A percentile compares a stretch with the other conserved stretches of the same genome.
phyloP scores from a whole-genome alignment of 768 basidiomycete species.

The Butyriboletus loyo region DNA sequence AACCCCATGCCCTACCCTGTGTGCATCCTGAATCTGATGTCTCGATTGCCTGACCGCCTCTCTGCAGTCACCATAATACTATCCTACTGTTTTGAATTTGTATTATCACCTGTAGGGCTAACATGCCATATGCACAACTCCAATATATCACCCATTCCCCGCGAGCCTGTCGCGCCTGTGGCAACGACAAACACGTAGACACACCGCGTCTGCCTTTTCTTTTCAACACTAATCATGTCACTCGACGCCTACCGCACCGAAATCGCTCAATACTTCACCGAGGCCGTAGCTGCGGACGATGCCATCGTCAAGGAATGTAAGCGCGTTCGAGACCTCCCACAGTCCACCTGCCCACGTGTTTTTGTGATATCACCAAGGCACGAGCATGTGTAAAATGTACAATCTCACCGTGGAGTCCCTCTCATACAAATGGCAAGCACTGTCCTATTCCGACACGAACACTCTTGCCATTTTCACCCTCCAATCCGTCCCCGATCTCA shows the following conservation, averaged over 20 bases:
- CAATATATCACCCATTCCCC: constrained; percentile 17
- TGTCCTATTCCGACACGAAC: constrained; percentile 26
- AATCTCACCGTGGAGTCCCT: constrained; percentile 50
- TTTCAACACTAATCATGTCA: constrained; percentile 18
- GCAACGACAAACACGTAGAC: constrained; percentile 1
- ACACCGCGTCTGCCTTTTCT: background rate
- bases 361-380: constrained; percentile 40
- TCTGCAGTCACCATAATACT: constrained; percentile 19
- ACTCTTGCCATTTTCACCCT: constrained; percentile 48
- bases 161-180: constrained; percentile 9
- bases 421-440: constrained; percentile 70
- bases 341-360: constrained; percentile 12
- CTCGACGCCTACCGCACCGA: constrained; percentile 17
- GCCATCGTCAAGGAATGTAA: constrained; percentile 54
- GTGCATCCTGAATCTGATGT: constrained; percentile 9
- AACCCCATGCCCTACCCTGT: constrained; percentile 14
- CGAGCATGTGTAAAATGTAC: constrained; percentile 62
- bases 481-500: constrained; percentile 43
- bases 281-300: constrained; percentile 37
- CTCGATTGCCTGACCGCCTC: constrained; percentile 12
- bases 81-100: constrained; percentile 23
- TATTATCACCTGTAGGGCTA: constrained; percentile 31
- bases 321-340: constrained; percentile 4
- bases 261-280: constrained; percentile 26
- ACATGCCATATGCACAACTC: constrained; percentile 17